These are phyloP conservation scores for Russula griseocarnosa DNA, from an alignment of 768 basidiomycete genomes.

Conservation along the genomic window DNA sequence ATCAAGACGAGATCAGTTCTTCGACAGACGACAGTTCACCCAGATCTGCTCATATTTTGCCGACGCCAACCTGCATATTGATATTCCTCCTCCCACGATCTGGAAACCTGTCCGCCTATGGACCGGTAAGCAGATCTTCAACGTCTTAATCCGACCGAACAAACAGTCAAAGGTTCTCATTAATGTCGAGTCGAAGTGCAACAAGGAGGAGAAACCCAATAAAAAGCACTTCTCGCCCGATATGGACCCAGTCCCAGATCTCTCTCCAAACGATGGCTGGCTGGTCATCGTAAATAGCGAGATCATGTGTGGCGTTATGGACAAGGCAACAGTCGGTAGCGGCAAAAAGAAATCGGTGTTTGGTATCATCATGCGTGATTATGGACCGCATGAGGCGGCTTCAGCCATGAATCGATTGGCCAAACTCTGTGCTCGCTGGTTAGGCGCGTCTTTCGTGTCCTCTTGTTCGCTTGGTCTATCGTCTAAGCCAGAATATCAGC, in stretches of 20 bases:
- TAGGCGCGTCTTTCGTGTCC: conserved; percentile 50
- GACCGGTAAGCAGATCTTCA: conserved; percentile 99
- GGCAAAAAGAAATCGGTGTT: conserved; percentile 99
- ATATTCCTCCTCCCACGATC: conserved; percentile 92
- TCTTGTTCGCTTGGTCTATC: background rate
- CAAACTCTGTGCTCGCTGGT: conserved; percentile 90
- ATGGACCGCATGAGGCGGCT: conserved; percentile 91
- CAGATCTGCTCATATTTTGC: conserved; percentile 94
- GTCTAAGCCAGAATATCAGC: conserved; percentile 48
- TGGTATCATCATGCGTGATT: conserved; percentile 95
- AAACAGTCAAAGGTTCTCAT: conserved; percentile 75
- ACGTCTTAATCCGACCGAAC: conserved; percentile 93
- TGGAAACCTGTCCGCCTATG: conserved; percentile 90
- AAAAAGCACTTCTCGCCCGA: conserved; percentile 54
- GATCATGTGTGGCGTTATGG: conserved; percentile 99
- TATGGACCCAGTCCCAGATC: conserved; percentile 66
- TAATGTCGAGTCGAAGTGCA: conserved; percentile 94
- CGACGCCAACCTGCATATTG: conserved; percentile 88
- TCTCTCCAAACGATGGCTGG: conserved; percentile 97
- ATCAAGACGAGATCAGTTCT: conserved; percentile 88
- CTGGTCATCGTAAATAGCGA: conserved; percentile 96
- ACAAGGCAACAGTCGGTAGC: conserved; percentile 95
- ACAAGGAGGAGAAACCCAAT: conserved; percentile 78
- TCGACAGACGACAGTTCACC: conserved; percentile 90
- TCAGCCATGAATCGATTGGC: conserved; percentile 94